These are phyloP conservation scores for Sergeia podlipaevii DNA, from an alignment of 208 protist genomes.

Conservation along the genomic window DNA sequence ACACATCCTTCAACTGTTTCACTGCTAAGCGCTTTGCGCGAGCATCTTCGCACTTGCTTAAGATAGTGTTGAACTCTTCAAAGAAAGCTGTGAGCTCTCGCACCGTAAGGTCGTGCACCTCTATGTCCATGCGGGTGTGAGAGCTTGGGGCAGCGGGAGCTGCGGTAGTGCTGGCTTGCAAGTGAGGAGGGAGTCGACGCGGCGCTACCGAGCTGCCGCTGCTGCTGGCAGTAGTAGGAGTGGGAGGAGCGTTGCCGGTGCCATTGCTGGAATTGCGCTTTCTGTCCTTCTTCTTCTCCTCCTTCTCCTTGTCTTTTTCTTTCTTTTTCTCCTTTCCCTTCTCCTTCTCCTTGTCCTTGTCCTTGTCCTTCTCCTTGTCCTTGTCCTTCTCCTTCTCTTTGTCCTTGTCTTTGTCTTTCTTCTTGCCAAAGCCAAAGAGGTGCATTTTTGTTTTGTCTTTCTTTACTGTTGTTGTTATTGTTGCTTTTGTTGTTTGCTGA, in stretches of 20 bases:
- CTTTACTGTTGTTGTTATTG: not conserved
- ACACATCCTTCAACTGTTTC: conserved; percentile 19
- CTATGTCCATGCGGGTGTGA: no score
- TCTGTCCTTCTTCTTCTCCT: conserved; percentile 12
- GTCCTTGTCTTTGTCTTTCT: conserved; percentile 23
- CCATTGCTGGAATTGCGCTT: conserved; percentile 6
- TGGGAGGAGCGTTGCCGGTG: not conserved
- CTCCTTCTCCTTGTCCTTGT: not conserved
- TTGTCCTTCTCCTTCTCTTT: conserved; percentile 12
- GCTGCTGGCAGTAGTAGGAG: conserved; percentile 3
- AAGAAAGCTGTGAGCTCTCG: conserved; percentile 36
- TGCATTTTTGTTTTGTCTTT: conserved; percentile 8
- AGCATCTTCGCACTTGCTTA: conserved; percentile 20
- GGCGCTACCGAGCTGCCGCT: conserved; percentile 8
- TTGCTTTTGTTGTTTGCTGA: not conserved
- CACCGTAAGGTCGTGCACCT: conserved; percentile 31
- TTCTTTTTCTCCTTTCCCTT: conserved; percentile 18
- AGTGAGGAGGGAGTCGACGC: not conserved
- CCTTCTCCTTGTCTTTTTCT: conserved; percentile 13
- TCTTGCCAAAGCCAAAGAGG: conserved; percentile 33
- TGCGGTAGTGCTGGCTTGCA: not conserved
- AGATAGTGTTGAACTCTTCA: conserved; percentile 28
- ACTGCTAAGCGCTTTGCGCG: conserved; percentile 22
- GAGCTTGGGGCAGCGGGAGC: not conserved
- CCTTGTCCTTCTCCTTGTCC: conserved; percentile 8